Evolutionary conservation across 441 rosid species (phyloP).

Genomic region (Codiaeum variegatum): DNA sequence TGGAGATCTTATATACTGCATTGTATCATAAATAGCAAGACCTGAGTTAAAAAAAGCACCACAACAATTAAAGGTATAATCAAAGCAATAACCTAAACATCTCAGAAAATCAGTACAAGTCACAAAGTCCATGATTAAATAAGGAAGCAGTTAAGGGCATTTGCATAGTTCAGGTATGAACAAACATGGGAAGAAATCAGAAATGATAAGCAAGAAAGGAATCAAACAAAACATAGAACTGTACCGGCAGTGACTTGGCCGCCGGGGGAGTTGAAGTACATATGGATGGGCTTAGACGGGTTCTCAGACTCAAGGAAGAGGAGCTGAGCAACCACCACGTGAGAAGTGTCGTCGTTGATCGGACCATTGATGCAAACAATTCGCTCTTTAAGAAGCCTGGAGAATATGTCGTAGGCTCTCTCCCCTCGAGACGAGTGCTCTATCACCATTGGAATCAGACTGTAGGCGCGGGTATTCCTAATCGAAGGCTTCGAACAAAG

Average conservation of each 20-base stretch:
- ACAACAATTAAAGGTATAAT: slow-evolving; percentile 13
- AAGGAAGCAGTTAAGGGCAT: background rate
- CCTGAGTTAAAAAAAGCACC: slow-evolving; percentile 46
- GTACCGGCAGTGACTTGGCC: slow-evolving; percentile 96
- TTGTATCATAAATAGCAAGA: slow-evolving; percentile 91
- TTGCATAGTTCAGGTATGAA: background rate
- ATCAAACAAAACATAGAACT: background rate
- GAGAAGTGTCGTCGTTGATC: slow-evolving; percentile 79
- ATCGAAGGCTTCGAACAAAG: slow-evolving; percentile 13
- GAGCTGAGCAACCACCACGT: slow-evolving; percentile 96
- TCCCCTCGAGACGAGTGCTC: slow-evolving; percentile 97
- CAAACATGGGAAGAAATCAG: no score
- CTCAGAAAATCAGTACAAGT: background rate
- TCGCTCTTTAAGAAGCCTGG: slow-evolving; percentile 89
- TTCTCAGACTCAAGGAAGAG: slow-evolving; percentile 95
- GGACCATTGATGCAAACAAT: slow-evolving; percentile 92
- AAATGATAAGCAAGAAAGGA: background rate
- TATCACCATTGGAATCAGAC: slow-evolving; percentile 88
- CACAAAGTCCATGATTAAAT: background rate
- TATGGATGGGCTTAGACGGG: slow-evolving; percentile 92
- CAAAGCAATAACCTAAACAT: background rate
- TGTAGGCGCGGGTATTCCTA: slow-evolving; percentile 35
- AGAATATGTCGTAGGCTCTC: slow-evolving; percentile 95
- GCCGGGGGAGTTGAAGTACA: slow-evolving; percentile 97
- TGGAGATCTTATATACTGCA: slow-evolving; percentile 94